Evolutionary conservation across 2,329 filamentous ascomycete genomes (phyloP).

Genomic region (Clonostachys rosea): DNA sequence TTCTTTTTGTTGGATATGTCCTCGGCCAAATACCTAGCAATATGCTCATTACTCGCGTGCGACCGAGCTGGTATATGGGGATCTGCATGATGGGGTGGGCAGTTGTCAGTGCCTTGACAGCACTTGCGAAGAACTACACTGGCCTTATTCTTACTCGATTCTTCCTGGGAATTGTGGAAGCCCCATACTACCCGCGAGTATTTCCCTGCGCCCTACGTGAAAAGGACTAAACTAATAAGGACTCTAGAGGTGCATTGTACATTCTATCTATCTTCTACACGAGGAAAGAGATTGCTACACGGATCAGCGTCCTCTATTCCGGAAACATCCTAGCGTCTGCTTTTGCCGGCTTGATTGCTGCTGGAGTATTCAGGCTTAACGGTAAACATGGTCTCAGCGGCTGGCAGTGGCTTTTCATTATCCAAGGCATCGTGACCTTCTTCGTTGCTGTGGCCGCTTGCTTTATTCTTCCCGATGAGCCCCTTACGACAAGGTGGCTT

Average conservation of each 20-base stretch:
- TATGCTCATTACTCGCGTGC: constrained; percentile 35
- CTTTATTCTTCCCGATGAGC: constrained; percentile 27
- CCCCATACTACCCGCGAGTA: constrained; percentile 41
- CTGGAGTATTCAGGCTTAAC: constrained; percentile 44
- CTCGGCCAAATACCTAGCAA: constrained; percentile 24
- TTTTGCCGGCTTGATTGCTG: constrained; percentile 55
- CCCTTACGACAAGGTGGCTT: constrained; percentile 34
- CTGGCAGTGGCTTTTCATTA: constrained; percentile 65
- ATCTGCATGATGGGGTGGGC: constrained; percentile 11
- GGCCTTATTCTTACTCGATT: constrained; percentile 31
- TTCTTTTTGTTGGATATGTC: constrained; percentile 25
- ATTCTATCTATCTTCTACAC: constrained; percentile 47
- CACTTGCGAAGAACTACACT: constrained; percentile 36
- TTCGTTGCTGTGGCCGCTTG: constrained; percentile 16
- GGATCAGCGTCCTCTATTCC: constrained; percentile 51
- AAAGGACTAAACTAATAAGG: too few species aligned
- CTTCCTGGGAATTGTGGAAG: constrained; percentile 49
- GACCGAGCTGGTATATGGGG: constrained; percentile 25
- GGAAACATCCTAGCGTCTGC: constrained; percentile 62
- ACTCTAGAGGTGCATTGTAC: constrained; percentile 13
- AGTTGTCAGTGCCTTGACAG: constrained; percentile 22
- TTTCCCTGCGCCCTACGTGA: too few species aligned
- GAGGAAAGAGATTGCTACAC: constrained; percentile 53
- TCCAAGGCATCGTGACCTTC: constrained; percentile 49
- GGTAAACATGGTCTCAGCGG: constrained; percentile 45